Percentiles rank a stretch among this genome's conserved stretches.
phyloP scores from a whole-genome alignment of 495 filamentous ascomycete species.

The Penicillium desertorum region DNA sequence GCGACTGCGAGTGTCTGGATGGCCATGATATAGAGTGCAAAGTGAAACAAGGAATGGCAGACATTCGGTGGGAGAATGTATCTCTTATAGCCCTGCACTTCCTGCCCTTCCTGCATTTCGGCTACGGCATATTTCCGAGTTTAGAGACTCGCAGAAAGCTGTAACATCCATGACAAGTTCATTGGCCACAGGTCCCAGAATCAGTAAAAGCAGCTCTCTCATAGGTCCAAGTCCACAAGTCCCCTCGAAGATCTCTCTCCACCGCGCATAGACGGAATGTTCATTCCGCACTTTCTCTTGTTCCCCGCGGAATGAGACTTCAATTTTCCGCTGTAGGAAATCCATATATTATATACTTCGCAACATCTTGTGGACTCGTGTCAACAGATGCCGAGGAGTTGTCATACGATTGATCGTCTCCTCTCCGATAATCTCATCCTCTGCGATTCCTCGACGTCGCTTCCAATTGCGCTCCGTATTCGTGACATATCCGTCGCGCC shows the following conservation, averaged over 20 bases:
- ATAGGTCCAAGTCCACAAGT: neutral
- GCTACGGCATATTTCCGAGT: conserved; percentile 19
- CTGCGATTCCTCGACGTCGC: conserved; percentile 24
- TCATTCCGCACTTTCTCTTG: conserved; percentile 9
- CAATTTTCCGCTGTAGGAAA: too few species aligned
- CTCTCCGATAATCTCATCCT: conserved; percentile 11
- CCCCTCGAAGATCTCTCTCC: neutral
- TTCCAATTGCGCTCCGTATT: conserved; percentile 38
- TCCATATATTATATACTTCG: too few species aligned
- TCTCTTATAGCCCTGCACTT: conserved; percentile 8
- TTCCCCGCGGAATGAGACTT: conserved; percentile 1
- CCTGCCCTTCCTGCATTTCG: neutral
- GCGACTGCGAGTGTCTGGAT: conserved; percentile 46
- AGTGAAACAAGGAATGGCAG: neutral
- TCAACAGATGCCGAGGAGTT: neutral
- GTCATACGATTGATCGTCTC: conserved; percentile 16
- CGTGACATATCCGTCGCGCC: conserved; percentile 23
- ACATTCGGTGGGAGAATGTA: neutral
- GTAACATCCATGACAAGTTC: too few species aligned
- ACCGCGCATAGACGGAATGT: conserved; percentile 8
- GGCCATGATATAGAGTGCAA: conserved; percentile 32
- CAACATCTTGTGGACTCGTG: neutral
- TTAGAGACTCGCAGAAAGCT: neutral
- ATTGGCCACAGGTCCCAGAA: neutral
- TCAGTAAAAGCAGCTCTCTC: conserved; percentile 1